A percentile compares a stretch with the other conserved stretches of the same genome.
These are phyloP conservation scores for Pseudozyma thailandica DNA, from an alignment of 1,284 basidiomycete genomes.

Conservation along the genomic window DNA sequence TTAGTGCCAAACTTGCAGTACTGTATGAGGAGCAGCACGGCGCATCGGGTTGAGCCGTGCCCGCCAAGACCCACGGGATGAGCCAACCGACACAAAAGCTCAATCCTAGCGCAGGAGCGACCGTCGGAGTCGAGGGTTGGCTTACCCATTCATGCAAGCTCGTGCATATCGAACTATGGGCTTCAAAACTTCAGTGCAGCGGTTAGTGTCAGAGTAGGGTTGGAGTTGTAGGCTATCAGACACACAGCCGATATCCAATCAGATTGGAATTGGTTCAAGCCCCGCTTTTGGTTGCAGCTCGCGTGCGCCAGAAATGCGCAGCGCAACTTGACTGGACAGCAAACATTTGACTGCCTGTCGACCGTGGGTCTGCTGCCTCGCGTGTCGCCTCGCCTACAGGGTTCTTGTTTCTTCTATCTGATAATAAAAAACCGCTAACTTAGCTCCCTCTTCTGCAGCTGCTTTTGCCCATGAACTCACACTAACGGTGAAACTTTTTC, in stretches of 20 bases:
- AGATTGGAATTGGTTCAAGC: conserved; percentile 2
- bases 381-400: conserved; percentile 5
- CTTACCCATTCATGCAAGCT: conserved; percentile 3
- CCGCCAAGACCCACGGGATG: conserved; percentile 21
- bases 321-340: no score
- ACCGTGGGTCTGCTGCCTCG: not conserved
- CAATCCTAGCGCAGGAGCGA: not conserved
- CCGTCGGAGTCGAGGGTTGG: conserved; percentile 14
- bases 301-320: not conserved
- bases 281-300: conserved; percentile 7
- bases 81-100: not conserved
- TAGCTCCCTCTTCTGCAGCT: no score
- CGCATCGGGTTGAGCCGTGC: not conserved
- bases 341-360: not conserved
- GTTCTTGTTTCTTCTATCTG: conserved; percentile 20
- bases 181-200: no score
- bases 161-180: conserved; percentile 29
- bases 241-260: conserved; percentile 10
- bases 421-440: no score
- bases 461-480: no score
- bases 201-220: conserved; percentile 10
- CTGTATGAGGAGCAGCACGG: no score
- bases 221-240: not conserved
- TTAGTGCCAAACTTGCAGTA: no score
- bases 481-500: no score